A percentile compares a stretch with the other conserved stretches of the same genome.
phyloP scores from a whole-genome alignment of 78 protist species.

The Pigoraptor vietnamica region DNA sequence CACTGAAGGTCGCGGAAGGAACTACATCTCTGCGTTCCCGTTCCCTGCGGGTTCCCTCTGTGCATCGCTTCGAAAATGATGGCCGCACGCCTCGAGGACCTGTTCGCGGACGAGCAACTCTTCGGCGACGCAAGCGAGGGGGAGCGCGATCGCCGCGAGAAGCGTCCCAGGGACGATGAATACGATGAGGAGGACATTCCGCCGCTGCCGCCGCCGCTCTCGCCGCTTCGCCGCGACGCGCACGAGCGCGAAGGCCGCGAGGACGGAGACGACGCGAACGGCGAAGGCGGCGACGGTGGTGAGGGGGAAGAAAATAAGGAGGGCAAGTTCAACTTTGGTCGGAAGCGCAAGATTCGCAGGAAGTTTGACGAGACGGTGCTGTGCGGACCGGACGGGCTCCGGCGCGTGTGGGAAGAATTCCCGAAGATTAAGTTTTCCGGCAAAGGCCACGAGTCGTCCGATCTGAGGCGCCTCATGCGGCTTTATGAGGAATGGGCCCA shows the following conservation, averaged over 20 bases:
- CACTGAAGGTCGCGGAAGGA: too few relatives aligned
- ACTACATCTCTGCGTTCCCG: too few relatives aligned
- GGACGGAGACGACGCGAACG: background rate
- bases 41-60: too few relatives aligned
- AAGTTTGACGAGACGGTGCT: background rate
- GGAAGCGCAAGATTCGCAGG: background rate
- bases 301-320: background rate
- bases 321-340: too few relatives aligned
- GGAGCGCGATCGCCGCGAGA: background rate
- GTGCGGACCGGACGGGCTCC: background rate
- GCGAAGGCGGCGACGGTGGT: background rate
- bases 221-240: background rate
- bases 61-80: background rate
- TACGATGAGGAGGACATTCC: background rate
- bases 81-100: background rate
- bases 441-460: background rate
- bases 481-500: background rate
- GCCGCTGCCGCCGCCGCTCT: background rate
- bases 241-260: background rate
- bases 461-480: background rate
- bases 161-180: background rate
- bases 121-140: background rate
- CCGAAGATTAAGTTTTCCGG: background rate
- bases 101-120: background rate
- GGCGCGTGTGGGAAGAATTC: background rate